Percentiles rank a stretch among this genome's conserved stretches.
Conservation (phyloP, 345 rosid species). For the Aquilaria malaccensis region DNA sequence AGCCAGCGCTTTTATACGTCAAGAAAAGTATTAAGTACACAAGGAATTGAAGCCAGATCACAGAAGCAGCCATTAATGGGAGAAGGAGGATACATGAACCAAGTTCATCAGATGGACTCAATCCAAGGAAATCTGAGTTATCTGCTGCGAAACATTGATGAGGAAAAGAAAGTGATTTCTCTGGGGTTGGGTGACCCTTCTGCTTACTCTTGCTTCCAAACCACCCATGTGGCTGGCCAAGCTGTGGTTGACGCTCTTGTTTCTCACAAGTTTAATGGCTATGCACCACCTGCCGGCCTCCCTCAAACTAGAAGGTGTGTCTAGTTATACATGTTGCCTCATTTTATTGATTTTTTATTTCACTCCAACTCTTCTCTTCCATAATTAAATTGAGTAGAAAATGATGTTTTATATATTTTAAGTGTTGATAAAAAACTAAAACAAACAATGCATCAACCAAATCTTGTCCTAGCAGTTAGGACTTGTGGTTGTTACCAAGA, state of each 20-base stretch:
- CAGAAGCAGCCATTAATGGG: no score
- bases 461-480: no score
- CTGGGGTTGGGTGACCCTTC: slow-evolving; percentile 95
- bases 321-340: no score
- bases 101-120: slow-evolving; percentile 22
- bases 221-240: slow-evolving; percentile 49
- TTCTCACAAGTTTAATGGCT: slow-evolving; percentile 80
- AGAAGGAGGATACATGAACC: slow-evolving; percentile 1
- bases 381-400: no score
- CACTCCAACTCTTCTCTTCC: no score
- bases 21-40: no score
- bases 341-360: no score
- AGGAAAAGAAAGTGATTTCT: slow-evolving; percentile 41
- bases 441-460: no score
- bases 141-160: slow-evolving; percentile 48
- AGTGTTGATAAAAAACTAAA: no score
- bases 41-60: background rate
- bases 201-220: slow-evolving; percentile 65
- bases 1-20: no score
- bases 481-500: no score
- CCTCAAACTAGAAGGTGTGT: slow-evolving; percentile 79
- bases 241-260: slow-evolving; percentile 69
- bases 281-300: slow-evolving; percentile 88
- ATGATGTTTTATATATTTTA: no score
- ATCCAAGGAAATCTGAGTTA: slow-evolving; percentile 76